These are phyloP conservation scores for Peronospora tabacina DNA, from an alignment of 352 stramenopile genomes.

Conservation along the genomic window DNA sequence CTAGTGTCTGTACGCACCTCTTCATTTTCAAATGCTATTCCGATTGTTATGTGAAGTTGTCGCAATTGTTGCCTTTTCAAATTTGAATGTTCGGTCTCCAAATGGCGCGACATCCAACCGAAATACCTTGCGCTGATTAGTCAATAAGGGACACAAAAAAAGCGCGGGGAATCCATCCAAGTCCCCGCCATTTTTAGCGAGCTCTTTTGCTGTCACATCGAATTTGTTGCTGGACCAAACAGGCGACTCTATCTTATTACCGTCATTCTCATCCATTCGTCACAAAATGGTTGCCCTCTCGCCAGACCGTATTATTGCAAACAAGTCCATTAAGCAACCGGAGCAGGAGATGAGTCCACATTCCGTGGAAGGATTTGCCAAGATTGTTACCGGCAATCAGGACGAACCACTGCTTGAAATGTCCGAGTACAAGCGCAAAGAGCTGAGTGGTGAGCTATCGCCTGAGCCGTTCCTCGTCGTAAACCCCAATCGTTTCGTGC, in stretches of 20 bases:
- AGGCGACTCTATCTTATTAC: constrained; percentile 14
- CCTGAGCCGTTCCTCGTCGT: constrained; percentile 91
- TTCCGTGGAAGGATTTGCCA: constrained; percentile 18
- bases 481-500: constrained; percentile 95
- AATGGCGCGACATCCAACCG: constrained; percentile 6
- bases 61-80: not conserved
- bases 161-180: constrained; percentile 16
- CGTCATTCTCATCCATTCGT: not conserved
- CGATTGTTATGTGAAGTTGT: not conserved
- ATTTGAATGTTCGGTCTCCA: constrained; percentile 9
- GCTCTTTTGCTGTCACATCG: constrained; percentile 21
- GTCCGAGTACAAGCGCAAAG: constrained; percentile 82
- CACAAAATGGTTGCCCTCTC: constrained; percentile 35
- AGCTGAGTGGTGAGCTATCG: constrained; percentile 77
- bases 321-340: constrained; percentile 25
- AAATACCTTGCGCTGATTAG: constrained; percentile 1
- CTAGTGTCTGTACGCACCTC: too few relatives aligned
- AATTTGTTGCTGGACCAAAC: constrained; percentile 23
- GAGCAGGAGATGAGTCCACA: constrained; percentile 25
- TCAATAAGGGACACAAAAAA: constrained; percentile 8
- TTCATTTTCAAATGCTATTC: too few relatives aligned
- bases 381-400: constrained; percentile 14
- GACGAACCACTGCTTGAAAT: constrained; percentile 33
- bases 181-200: not conserved
- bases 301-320: constrained; percentile 10